phyloP scores from a whole-genome alignment of 1,284 basidiomycete genomes.

The Farysia itapuensis region DNA sequence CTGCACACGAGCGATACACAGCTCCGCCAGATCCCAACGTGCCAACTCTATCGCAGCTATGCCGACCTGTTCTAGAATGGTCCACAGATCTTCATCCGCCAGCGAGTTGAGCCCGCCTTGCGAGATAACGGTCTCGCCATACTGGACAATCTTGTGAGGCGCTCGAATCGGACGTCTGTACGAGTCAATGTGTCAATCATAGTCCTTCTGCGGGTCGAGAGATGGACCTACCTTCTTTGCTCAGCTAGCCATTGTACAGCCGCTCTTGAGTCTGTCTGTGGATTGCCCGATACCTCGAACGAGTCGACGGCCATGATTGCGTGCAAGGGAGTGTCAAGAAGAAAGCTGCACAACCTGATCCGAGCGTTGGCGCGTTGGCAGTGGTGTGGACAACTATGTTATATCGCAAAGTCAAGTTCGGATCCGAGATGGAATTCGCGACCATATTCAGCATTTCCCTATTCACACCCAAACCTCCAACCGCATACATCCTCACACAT shows the following conservation, averaged over 20 bases:
- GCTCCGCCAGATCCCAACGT: conserved; percentile 75
- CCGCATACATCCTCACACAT: no score
- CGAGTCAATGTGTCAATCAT: not conserved
- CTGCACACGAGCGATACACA: conserved; percentile 70
- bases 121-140: conserved; percentile 67
- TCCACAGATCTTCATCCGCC: conserved; percentile 65
- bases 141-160: conserved; percentile 72
- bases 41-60: conserved; percentile 84
- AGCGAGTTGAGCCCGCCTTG: conserved; percentile 63
- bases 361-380: not conserved
- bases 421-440: no score
- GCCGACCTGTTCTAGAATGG: conserved; percentile 82
- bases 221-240: conserved; percentile 34
- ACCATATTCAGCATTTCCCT: no score
- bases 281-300: conserved; percentile 21
- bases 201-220: no score
- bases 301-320: not conserved
- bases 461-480: no score
- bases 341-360: not conserved
- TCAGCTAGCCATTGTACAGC: conserved; percentile 41
- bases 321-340: not conserved
- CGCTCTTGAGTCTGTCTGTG: conserved; percentile 22
- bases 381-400: no score
- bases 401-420: no score
- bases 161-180: conserved; percentile 62